phyloP scores from a whole-genome alignment of 257 asterid species.

The Ocimum tenuiflorum region DNA sequence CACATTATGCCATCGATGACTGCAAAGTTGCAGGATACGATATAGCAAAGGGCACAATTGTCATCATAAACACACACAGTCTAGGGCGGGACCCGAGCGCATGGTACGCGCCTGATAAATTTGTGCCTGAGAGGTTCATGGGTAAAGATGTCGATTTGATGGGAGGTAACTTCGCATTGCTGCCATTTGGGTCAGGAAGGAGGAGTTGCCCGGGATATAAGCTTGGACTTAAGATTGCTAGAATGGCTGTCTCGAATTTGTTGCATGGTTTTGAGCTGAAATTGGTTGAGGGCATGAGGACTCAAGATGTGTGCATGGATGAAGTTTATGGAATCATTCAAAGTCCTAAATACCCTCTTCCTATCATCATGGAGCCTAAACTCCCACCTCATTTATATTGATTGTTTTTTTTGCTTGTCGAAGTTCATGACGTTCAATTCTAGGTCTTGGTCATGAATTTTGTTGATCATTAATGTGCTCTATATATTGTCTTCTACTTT shows the following conservation, averaged over 20 bases:
- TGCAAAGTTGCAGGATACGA: too few relatives aligned
- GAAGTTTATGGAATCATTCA: constrained; percentile 22
- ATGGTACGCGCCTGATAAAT: constrained; percentile 21
- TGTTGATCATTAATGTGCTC: too few relatives aligned
- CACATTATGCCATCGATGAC: constrained; percentile 23
- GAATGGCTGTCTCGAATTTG: constrained; percentile 28
- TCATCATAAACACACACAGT: constrained; percentile 21
- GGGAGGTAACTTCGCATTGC: too few relatives aligned
- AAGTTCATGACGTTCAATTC: too few relatives aligned
- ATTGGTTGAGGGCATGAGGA: constrained; percentile 21
- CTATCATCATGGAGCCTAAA: constrained; percentile 6
- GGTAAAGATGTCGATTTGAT: constrained; percentile 21
- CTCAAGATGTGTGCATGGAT: constrained; percentile 25
- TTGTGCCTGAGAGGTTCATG: constrained; percentile 26
- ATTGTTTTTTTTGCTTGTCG: too few relatives aligned
- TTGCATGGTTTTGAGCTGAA: constrained; percentile 30
- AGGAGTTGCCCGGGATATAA: constrained; percentile 20
- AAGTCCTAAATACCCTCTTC: constrained; percentile 20
- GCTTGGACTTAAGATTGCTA: constrained; percentile 23
- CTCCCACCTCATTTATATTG: constrained; percentile 5
- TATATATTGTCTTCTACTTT: too few relatives aligned
- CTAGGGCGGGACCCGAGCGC: constrained; percentile 16
- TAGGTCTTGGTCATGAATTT: too few relatives aligned
- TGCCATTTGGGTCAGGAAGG: constrained; percentile 31
- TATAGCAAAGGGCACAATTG: constrained; percentile 19